These are phyloP conservation scores for Pseudopediastrum boryanum DNA, from an alignment of 139 green algal genomes.

Conservation along the genomic window DNA sequence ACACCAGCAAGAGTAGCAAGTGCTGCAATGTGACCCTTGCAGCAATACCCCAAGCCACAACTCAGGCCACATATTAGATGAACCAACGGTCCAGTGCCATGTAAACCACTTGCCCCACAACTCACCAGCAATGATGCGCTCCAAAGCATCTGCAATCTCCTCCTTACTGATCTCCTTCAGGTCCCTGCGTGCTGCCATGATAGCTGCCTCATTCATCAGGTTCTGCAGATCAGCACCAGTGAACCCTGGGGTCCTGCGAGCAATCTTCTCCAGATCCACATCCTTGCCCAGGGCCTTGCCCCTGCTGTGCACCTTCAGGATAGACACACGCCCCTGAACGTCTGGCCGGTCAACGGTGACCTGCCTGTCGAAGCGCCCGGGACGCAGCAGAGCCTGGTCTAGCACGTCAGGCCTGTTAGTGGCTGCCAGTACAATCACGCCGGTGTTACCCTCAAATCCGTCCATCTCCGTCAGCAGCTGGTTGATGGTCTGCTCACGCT, in stretches of 20 bases:
- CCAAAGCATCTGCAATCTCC: constrained; percentile 98
- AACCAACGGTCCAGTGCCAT: too few species aligned
- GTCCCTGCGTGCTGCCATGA: constrained; percentile 92
- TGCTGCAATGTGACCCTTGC: too few species aligned
- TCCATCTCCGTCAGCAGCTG: constrained; percentile 94
- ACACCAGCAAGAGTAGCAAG: too few species aligned
- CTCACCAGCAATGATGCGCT: constrained; percentile 91
- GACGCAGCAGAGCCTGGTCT: constrained; percentile 95
- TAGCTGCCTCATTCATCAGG: constrained; percentile 99
- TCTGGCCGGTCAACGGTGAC: constrained; percentile 94
- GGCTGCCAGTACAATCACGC: constrained; percentile 57
- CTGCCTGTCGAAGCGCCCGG: constrained; percentile 97
- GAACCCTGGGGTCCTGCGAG: constrained; percentile 93
- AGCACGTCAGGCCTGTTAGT: constrained; percentile 95
- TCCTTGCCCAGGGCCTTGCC: constrained; percentile 97
- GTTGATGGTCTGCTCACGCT: constrained; percentile 93
- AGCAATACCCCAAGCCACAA: too few species aligned
- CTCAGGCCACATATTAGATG: too few species aligned
- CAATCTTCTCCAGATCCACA: constrained; percentile 95
- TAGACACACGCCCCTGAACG: constrained; percentile 89
- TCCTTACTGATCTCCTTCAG: constrained; percentile 99
- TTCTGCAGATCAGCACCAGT: constrained; percentile 97
- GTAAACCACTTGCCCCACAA: too few species aligned
- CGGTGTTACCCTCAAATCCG: constrained; percentile 99
- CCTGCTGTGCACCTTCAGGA: constrained; percentile 88